These are phyloP conservation scores for Neostapfia colusana DNA, from an alignment of 176 grass and related monocot species.

Conservation along the genomic window DNA sequence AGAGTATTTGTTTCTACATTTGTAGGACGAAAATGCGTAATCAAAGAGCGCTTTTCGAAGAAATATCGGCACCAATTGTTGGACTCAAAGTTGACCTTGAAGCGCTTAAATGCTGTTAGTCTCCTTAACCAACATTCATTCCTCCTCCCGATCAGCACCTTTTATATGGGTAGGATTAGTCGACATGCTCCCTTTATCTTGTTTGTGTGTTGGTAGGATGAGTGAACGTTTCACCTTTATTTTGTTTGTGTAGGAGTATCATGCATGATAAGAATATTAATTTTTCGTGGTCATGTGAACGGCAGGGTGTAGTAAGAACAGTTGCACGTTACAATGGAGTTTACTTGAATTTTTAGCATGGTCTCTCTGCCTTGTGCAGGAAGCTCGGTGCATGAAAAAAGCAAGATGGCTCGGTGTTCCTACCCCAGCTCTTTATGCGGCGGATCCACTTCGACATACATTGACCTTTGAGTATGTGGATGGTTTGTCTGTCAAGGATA, in stretches of 20 bases:
- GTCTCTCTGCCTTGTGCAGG: constrained; percentile 44
- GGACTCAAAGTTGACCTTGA: constrained; percentile 83
- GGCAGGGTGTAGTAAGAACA: not conserved
- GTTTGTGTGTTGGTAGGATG: not conserved
- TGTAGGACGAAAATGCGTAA: constrained; percentile 63
- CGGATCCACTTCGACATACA: constrained; percentile 75
- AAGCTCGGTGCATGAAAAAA: constrained; percentile 98
- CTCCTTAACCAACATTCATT: constrained; percentile 26
- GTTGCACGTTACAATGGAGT: not conserved
- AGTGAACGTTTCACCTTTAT: too few relatives aligned
- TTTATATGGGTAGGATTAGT: not conserved
- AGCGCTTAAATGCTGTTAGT: constrained; percentile 80
- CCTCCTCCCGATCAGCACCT: not conserved
- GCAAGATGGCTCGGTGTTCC: constrained; percentile 85
- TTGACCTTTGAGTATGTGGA: constrained; percentile 86
- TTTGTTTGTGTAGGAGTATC: not conserved
- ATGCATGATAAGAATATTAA: constrained; percentile 18
- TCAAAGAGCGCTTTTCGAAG: constrained; percentile 91
- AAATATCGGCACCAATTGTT: constrained; percentile 81
- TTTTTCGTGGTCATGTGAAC: constrained; percentile 20
- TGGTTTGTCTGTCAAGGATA: constrained; percentile 79
- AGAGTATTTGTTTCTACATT: constrained; percentile 76
- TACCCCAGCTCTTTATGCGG: constrained; percentile 83
- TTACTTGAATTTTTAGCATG: constrained; percentile 28
- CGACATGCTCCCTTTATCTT: not conserved